Conservation (phyloP, 1,284 basidiomycete genomes). For the Boletus subluridellus region DNA sequence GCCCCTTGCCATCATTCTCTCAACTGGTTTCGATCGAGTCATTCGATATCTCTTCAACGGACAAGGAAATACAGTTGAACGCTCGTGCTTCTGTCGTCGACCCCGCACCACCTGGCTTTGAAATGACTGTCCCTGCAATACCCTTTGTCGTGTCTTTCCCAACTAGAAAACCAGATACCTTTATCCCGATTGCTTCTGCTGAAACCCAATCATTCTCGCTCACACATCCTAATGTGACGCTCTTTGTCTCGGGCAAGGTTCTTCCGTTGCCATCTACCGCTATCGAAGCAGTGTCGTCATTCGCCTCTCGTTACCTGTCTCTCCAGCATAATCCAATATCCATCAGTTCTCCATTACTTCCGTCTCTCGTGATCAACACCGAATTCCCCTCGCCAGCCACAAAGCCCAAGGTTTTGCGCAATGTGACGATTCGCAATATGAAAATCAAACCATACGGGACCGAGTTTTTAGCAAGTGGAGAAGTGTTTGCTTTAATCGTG, state of each 20-base stretch:
- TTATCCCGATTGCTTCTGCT: constrained; percentile 52
- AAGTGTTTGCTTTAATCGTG: constrained; percentile 58
- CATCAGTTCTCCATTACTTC: constrained; percentile 53
- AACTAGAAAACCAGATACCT: constrained; percentile 17
- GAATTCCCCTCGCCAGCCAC: constrained; percentile 62
- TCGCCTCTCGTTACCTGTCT: constrained; percentile 61
- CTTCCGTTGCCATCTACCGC: constrained; percentile 50
- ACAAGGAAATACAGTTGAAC: constrained; percentile 43
- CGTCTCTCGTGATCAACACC: constrained; percentile 45
- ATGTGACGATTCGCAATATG: constrained; percentile 73
- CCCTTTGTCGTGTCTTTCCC: constrained; percentile 59
- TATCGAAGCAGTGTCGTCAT: constrained; percentile 51
- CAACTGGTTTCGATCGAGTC: constrained; percentile 57
- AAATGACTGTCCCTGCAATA: constrained; percentile 49
- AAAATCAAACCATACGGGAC: constrained; percentile 54
- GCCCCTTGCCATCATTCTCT: constrained; percentile 52
- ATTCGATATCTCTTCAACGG: constrained; percentile 52
- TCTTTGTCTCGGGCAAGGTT: constrained; percentile 55
- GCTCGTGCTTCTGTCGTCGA: constrained; percentile 60
- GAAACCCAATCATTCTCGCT: constrained; percentile 53
- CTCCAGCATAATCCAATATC: constrained; percentile 53
- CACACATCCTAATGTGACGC: constrained; percentile 64
- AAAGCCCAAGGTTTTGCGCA: constrained; percentile 58
- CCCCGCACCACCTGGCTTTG: constrained; percentile 48
- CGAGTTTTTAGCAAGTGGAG: constrained; percentile 61